Base-by-base conservation (phyloP, 208 protist genomes). In the Wallacemonas sp. region DNA sequence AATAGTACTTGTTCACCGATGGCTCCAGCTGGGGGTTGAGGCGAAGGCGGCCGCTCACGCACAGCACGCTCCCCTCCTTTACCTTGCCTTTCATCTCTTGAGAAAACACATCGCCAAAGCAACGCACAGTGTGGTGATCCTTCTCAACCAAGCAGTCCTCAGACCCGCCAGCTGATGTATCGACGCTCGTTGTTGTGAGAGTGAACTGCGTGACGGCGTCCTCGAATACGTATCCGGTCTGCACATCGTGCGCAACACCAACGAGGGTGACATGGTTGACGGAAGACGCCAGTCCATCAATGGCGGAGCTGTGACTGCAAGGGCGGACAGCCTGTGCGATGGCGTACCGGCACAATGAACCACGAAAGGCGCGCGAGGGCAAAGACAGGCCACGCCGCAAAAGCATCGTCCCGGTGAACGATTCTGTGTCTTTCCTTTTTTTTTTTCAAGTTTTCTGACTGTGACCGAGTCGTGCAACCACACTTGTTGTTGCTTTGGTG, bases 151-250 rank as follows among this genome's bases (percentile, higher is more conserved):
- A 79, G 49, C 88, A 90, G 56, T 95, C 88, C 49, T 84, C 75
- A 6, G 70, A 75, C 0, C 73, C 75, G 59, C 86, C 86, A 17
- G 58, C 36, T 1, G 83, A 88, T 12, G 84, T 95, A 67, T 96
- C 84, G 38, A 96, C 70, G 51, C 79, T 90, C 21, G 88, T 96
- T 19, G 91, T 96, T 22, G 91, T 95, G 15, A 96, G 79, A 15
- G 91, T 96, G 72, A 96, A 96, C 76, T 96, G 91, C 24, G 83
- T 91, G 30, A 96, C 91, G 28, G 91, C 85, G 26, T 96, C 91
- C 59, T 96, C 91, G 51, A 90, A 96, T 42, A 96, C 91, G 68
- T 84, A 96, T 19, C 91, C 91, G 45, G 66, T 84, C 68, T 96
- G 91, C 31, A 96, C 80, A 70, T 96, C 91, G 71, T 96, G 91